Base-by-base conservation (phyloP, 1,284 basidiomycete genomes). In the Boletus hoseneyae region DNA sequence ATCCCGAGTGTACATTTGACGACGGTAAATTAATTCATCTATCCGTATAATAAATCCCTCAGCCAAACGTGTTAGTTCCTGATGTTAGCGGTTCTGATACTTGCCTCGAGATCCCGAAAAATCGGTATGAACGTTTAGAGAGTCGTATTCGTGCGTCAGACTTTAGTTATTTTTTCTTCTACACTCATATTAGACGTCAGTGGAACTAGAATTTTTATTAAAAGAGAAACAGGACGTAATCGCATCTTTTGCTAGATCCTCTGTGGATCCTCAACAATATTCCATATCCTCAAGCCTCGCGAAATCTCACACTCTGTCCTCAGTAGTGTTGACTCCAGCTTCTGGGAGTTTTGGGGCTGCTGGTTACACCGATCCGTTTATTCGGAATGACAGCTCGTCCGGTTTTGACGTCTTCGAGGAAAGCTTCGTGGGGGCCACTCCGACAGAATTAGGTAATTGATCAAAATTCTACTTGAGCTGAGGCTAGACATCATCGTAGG, bases 1-100 rank as follows among this genome's bases (percentile, higher is more conserved):
- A 71, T 42, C 83, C 81, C 16, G 79, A 83, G 48, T 87, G 84
- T 59, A 86, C 83, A 27, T 87, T 80, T 56, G 84, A 87, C 57
- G 84, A 86, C 57, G 68, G 82, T 79, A 54, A 42, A 37, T 39
- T 46, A 40, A 35, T 45, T 16, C 21, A 33, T 30, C n/a, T 13
- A 29, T 43, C 23, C 25, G 10, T 27, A 36, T 33, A 23, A 21
- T 40, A 12, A n/a, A 30, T 1, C 10, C 10, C 27, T 45, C 33
- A 42, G 32, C 21, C 21, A 37, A 39, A 27, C 8, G 16, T n/a
- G n/a, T 10, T 30, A 64, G 60, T 42, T 43, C 35, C 45, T 9
- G 47, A 45, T 37, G 15, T 15, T 40, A 33, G 11, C 21, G 6
- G 15, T 21, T 18, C 49, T 36, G 71, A 36, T 45, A 63, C 19